Evolutionary conservation across 768 basidiomycete species (phyloP).

Genomic region (Tephrocybe sp.): DNA sequence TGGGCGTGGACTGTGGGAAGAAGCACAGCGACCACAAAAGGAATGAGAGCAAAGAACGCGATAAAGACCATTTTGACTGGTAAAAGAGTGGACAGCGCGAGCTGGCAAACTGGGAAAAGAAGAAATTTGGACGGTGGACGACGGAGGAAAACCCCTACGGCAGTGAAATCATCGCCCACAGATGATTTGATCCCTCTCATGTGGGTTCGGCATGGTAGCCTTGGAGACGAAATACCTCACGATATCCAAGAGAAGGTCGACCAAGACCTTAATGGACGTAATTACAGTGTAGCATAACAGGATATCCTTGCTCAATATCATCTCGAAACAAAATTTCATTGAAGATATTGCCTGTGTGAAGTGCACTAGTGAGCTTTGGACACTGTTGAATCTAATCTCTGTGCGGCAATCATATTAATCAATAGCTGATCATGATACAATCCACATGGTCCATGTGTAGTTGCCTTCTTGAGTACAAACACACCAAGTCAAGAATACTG

Average conservation of each 20-base stretch:
- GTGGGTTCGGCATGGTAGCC: slow-evolving; percentile 14
- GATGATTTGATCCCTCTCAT: slow-evolving; percentile 8
- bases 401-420: not conserved
- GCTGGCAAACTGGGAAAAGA: slow-evolving; percentile 16
- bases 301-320: too few relatives aligned
- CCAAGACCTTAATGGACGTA: not conserved
- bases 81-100: slow-evolving; percentile 37
- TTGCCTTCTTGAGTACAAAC: too few relatives aligned
- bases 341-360: not conserved
- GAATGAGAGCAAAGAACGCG: slow-evolving; percentile 2
- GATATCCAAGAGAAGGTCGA: not conserved
- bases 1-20: slow-evolving; percentile 3
- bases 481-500: not conserved
- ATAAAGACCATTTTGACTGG: slow-evolving; percentile 7
- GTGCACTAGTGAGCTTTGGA: too few relatives aligned
- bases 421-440: too few relatives aligned
- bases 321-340: too few relatives aligned
- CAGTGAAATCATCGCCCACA: slow-evolving; percentile 4
- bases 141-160: not conserved
- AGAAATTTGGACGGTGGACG: not conserved
- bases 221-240: slow-evolving; percentile 13
- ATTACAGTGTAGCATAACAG: too few relatives aligned
- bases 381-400: not conserved
- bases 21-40: not conserved
- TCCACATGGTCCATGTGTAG: too few relatives aligned